These are phyloP conservation scores for Gossypium turneri DNA, from an alignment of 345 rosid species.

Conservation along the genomic window DNA sequence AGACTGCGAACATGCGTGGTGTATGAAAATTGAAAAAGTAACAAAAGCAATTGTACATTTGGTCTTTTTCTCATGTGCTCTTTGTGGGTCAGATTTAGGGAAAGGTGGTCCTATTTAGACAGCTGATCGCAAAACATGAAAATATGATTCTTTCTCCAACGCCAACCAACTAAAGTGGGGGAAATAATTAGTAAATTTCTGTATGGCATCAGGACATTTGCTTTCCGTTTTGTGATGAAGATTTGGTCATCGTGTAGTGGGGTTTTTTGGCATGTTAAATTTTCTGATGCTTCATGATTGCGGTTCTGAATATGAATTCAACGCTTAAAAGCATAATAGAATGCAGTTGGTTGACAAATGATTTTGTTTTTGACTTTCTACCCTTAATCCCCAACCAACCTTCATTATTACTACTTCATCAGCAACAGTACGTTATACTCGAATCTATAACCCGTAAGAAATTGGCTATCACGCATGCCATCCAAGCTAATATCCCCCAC, in stretches of 20 bases:
- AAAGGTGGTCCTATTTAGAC: background rate
- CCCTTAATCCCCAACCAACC: no score
- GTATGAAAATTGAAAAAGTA: background rate
- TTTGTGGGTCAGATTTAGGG: background rate
- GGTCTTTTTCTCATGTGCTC: background rate
- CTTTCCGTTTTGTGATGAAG: background rate
- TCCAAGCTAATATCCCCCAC: no score
- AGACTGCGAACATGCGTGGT: background rate
- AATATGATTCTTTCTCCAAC: background rate
- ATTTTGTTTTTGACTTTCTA: no score
- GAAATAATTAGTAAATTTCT: background rate
- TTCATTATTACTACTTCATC: no score
- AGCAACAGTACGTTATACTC: no score
- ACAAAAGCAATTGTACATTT: background rate
- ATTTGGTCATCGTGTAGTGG: background rate
- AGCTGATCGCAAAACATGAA: background rate
- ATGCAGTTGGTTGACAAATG: no score
- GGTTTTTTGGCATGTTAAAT: background rate
- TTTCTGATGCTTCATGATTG: background rate
- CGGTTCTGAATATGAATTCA: no score
- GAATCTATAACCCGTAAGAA: no score
- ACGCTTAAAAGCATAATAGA: background rate
- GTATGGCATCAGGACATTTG: background rate
- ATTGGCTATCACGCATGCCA: no score
- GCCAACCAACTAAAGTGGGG: background rate